Base-by-base conservation (phyloP, 2,329 filamentous ascomycete genomes). In the Bisporella sp. region DNA sequence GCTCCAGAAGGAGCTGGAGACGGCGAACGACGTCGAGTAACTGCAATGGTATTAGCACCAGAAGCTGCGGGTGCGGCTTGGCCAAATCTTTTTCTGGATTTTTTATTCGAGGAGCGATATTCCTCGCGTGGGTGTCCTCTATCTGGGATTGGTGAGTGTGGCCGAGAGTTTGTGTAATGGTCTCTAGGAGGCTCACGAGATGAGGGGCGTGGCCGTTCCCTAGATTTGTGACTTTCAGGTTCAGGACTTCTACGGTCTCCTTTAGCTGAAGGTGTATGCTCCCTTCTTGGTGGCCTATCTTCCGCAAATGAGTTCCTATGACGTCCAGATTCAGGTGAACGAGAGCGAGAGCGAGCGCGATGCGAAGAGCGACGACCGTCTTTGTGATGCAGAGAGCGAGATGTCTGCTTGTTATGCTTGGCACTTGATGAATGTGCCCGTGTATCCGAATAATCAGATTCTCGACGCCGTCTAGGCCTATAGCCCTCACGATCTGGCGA, bases 31-130 rank as follows among this genome's bases (percentile, higher is more conserved):
- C 35, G 8, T 37, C n/a, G 8, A n/a, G 8, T n/a, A 37, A 64
- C 62, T 50, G 68, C 64, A 28, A 65, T 60, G 45, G 57, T 66
- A 48, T 66, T 68, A 37, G 63, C 56, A 30, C 64, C 62, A 7
- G 65, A 65, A 28, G 8, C 35, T 37, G 21, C 21, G 21, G 21
- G 21, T 21, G 21, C 21, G 21, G 21, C 21, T 21, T 21, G 21
- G 21, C 21, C 21, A 21, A 21, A 3, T 21, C 21, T 21, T 21
- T 21, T 21, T 21, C 21, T 21, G 21, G 21, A 3, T 21, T 21
- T 21, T 21, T 21, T 21, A 21, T 21, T 21, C 21, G 21, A 21
- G 21, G 21, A 30, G 42, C 35, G 35, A 4, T 37, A 9, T 9
- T 37, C 35, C 8, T 54, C 29, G 13, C 32, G 1, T 41, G 58